Evolutionary conservation across 2,329 filamentous ascomycete species (phyloP), one percentile per base, ranked within the genome.

Genomic region (Epichloe coenophiala): DNA sequence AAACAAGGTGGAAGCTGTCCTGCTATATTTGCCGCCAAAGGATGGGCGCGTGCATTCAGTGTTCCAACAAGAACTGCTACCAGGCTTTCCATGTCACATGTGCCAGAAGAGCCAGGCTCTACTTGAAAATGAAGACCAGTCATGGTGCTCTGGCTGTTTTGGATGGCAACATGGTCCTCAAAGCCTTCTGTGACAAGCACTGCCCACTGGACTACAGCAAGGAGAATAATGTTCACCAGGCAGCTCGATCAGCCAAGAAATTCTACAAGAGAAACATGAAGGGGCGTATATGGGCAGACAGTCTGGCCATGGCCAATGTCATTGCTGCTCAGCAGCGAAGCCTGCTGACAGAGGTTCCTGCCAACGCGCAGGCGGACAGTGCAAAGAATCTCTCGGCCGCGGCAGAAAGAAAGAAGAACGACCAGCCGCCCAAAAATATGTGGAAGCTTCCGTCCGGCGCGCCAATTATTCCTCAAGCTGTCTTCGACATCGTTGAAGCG

Each of bases 31-130:
- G 93, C 70, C 85, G 89, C 57, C 93, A 98, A 68, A 86, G 84
- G 60, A 98, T 98, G 93, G 93, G 93, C 21, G 91, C 93, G 40
- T 97, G 91, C 66, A 96, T 98, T 54, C 93, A 98, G 66, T 98
- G 93, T 67, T 88, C 90, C 54, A 96, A 97, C 71, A 97, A 96
- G 68, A 88, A 85, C 54, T 98, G 93, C 67, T 98, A 95, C 63
- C 84, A 91, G 61, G 93, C 93, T 8, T 98, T 98, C 65, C 93
- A 98, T 67, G 89, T 96, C 50, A 97, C 93, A 5, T 98, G 93
- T 65, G 93, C 93, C 23, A 81, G 93, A 50, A 81, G 87, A 59
- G 89, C 90, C 45, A 83, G 84, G 55, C 75, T 98, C 0, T 97
- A 88, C 62, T 73, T 98, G 56, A 91, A 91, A 68, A 98, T 98